phyloP scores from a whole-genome alignment of 129 eudicot genomes.

The Lonicera japonica region DNA sequence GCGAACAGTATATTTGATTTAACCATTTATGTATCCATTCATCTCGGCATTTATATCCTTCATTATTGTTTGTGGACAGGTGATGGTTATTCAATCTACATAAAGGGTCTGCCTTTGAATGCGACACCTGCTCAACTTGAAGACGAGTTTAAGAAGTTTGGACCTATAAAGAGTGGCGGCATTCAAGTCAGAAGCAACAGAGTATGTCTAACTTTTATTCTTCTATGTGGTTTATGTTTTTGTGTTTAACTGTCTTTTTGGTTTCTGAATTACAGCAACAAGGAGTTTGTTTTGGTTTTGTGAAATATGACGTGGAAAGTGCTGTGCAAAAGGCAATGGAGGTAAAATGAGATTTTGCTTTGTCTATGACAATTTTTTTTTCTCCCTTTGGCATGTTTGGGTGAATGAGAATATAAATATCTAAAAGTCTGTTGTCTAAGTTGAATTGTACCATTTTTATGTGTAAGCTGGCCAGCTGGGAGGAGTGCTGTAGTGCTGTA shows the following conservation, averaged over 20 bases:
- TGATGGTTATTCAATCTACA: constrained; percentile 67
- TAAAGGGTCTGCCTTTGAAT: constrained; percentile 57
- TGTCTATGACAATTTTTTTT: background rate
- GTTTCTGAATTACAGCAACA: constrained; percentile 41
- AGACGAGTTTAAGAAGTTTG: constrained; percentile 73
- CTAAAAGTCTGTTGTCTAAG: too few species aligned
- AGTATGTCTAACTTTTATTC: constrained; percentile 30
- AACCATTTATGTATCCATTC: background rate
- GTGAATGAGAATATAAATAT: background rate
- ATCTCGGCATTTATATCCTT: background rate
- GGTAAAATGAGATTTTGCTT: constrained; percentile 31
- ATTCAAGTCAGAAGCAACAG: constrained; percentile 76
- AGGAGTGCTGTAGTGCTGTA: too few species aligned
- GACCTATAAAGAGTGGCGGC: constrained; percentile 67
- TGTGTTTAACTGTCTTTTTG: background rate
- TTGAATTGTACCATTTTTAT: too few species aligned
- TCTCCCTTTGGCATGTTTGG: background rate
- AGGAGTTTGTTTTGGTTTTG: constrained; percentile 89
- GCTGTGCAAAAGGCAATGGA: constrained; percentile 75
- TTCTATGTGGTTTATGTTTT: background rate
- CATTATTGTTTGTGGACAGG: constrained; percentile 28
- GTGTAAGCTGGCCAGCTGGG: too few species aligned
- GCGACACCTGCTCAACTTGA: constrained; percentile 52
- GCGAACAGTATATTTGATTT: too few species aligned
- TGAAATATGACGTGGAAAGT: constrained; percentile 72